These are phyloP conservation scores for Aspergillus latus DNA, from an alignment of 2,329 filamentous ascomycete species.

Conservation along the genomic window DNA sequence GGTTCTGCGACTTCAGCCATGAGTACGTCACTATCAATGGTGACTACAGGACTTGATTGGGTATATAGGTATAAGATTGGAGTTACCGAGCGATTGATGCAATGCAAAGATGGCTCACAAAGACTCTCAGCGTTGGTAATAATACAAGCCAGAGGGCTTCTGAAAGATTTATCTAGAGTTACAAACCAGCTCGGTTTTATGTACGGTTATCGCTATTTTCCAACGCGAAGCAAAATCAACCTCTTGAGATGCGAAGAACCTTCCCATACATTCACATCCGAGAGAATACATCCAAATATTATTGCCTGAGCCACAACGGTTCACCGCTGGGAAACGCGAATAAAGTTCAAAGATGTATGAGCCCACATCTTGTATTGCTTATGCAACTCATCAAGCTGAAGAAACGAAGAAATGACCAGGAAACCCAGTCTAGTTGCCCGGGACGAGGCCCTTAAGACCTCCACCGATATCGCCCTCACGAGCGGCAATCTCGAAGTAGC, in stretches of 20 bases:
- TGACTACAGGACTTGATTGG: slow-evolving; percentile 59
- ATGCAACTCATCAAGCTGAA: slow-evolving; percentile 35
- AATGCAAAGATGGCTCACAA: neutral
- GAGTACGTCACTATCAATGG: slow-evolving; percentile 70
- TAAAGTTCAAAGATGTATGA: slow-evolving; percentile 27
- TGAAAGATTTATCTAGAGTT: slow-evolving; percentile 33
- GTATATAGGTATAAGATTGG: neutral
- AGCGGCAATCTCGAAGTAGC: slow-evolving; percentile 98
- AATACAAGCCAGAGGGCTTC: slow-evolving; percentile 23
- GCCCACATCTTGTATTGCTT: slow-evolving; percentile 27
- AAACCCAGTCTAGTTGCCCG: slow-evolving; percentile 41
- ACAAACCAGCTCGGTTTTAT: slow-evolving; percentile 33
- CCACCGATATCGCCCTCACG: slow-evolving; percentile 90
- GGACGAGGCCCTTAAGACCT: slow-evolving; percentile 68
- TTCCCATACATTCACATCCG: slow-evolving; percentile 19
- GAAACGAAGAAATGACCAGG: slow-evolving; percentile 1
- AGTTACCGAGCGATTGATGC: neutral
- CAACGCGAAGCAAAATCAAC: slow-evolving; percentile 5
- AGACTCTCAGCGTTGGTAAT: neutral
- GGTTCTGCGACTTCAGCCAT: slow-evolving; percentile 68
- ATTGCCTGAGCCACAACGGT: slow-evolving; percentile 23
- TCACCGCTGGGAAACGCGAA: slow-evolving; percentile 29
- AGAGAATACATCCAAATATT: slow-evolving; percentile 17
- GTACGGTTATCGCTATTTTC: slow-evolving; percentile 27
- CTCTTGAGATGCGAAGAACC: slow-evolving; percentile 15